Evolutionary conservation across 2,329 filamentous ascomycete species (phyloP).

Genomic region (Colletotrichum sp.): DNA sequence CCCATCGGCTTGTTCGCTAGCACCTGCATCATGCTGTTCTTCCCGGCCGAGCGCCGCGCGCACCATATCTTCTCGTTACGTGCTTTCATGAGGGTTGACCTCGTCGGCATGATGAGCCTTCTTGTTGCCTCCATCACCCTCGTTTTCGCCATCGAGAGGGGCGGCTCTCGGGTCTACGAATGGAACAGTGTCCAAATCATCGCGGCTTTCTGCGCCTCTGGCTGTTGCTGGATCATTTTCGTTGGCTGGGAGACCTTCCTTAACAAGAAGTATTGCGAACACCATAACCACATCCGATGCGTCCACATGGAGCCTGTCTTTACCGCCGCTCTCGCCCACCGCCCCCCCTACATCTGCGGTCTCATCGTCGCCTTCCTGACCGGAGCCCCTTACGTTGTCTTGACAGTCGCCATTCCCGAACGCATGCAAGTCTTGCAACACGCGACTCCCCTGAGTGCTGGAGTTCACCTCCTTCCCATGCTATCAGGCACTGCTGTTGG

Average conservation of each 20-base stretch:
- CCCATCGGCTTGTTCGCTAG: constrained; percentile 54
- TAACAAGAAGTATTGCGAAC: constrained; percentile 25
- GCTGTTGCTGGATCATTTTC: constrained; percentile 53
- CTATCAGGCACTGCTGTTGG: constrained; percentile 61
- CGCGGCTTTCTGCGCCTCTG: constrained; percentile 50
- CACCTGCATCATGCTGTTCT: constrained; percentile 51
- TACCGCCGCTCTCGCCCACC: constrained; percentile 51
- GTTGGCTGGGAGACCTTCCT: constrained; percentile 52
- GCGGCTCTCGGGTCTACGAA: constrained; percentile 53
- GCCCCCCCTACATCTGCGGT: constrained; percentile 56
- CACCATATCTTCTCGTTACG: constrained; percentile 41
- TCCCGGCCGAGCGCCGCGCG: constrained; percentile 42
- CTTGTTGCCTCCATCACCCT: constrained; percentile 58
- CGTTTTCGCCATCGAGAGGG: constrained; percentile 63
- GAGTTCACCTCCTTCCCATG: constrained; percentile 63
- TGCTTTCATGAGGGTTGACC: constrained; percentile 55
- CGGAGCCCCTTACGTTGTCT: constrained; percentile 62
- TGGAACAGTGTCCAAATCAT: constrained; percentile 61
- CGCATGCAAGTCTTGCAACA: constrained; percentile 64
- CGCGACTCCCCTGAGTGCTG: constrained; percentile 57
- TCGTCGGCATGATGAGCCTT: constrained; percentile 55
- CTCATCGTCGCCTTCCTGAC: constrained; percentile 59
- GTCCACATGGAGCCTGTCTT: constrained; percentile 58
- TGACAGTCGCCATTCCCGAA: constrained; percentile 65
- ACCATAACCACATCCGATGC: not conserved